Evolutionary conservation across 345 rosid species (phyloP), one percentile per base, ranked within the genome.

Genomic region (Gossypium longicalyx): DNA sequence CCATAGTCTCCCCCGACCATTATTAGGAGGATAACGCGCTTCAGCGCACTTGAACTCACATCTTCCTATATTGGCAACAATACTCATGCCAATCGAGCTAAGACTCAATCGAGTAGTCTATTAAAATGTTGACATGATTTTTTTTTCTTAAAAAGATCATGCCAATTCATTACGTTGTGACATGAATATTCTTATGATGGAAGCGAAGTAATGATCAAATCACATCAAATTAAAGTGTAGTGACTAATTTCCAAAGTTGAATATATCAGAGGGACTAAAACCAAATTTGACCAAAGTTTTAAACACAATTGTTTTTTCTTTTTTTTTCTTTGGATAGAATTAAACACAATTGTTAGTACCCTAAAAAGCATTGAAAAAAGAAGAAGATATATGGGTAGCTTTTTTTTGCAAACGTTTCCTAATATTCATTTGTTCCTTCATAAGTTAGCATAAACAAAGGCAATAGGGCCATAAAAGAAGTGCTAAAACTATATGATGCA

Each of bases 1-100:
- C 7, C 7, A 5, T 5, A 34, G 41, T 0, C 41, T 1, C 7
- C 0, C 1, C 6, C 1, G 7, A 34, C 41, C 41, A 5, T 4
- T 5, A 34, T 5, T 34, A 34, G 2, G 7, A 34, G 7, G 41
- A 34, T 5, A 34, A 34, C 6, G 0, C 1, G 2, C 6, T 34
- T 34, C 41, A 34, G 7, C 7, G 1, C 1, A 34, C 41, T 34
- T 0, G 1, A 34, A 4, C 38, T 34, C 1, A 34, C 1, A 1
- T 29, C 3, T 0, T 29, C 4, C 38, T 29, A 6, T 1, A 29
- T 29, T 29, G 38, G 0, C 5, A 29, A 29, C 0, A 29, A 29
- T 29, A 0, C 38, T 29, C 0, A 29, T 0, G 6, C 0, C 1
- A 34, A 4, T 34, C 6, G 6, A 34, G 0, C 41, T 34, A 34